Evolutionary conservation across 495 filamentous ascomycete species (phyloP).

Genomic region (Talaromyces proteolyticus): DNA sequence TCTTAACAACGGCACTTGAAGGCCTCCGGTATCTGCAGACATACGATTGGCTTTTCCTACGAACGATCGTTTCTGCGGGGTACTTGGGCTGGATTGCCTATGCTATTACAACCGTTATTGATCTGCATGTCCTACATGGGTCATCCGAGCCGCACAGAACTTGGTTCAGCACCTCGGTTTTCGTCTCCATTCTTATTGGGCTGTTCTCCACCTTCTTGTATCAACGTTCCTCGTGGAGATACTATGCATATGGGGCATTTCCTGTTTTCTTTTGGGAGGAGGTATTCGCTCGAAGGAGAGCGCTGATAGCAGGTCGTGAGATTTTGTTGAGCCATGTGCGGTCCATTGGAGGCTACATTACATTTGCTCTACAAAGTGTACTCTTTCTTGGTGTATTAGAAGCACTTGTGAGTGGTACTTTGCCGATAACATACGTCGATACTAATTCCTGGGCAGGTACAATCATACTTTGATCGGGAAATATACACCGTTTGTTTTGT

Average conservation of each 20-base stretch:
- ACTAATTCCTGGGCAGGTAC: slow-evolving; percentile 47
- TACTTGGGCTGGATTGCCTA: slow-evolving; percentile 97
- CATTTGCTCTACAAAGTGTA: slow-evolving; percentile 51
- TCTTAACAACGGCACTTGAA: slow-evolving; percentile 72
- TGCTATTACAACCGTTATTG: slow-evolving; percentile 84
- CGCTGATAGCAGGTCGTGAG: slow-evolving; percentile 60
- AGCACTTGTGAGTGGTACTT: slow-evolving; percentile 61
- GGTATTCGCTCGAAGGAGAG: slow-evolving; percentile 72
- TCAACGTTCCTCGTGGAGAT: slow-evolving; percentile 74
- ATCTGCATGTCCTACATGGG: slow-evolving; percentile 81
- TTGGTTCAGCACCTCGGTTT: slow-evolving; percentile 52
- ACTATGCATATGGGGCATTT: slow-evolving; percentile 91
- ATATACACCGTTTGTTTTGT: slow-evolving; percentile 79
- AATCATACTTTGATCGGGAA: slow-evolving; percentile 87
- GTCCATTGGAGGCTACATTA: slow-evolving; percentile 46
- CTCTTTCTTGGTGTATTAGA: slow-evolving; percentile 70
- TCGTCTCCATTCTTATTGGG: slow-evolving; percentile 66
- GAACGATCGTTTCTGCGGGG: slow-evolving; percentile 86
- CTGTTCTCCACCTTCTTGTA: slow-evolving; percentile 75
- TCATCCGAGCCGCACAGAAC: slow-evolving; percentile 61
- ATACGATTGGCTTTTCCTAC: slow-evolving; percentile 95
- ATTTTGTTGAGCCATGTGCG: slow-evolving; percentile 63
- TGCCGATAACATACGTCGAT: background rate
- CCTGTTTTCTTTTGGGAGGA: slow-evolving; percentile 97
- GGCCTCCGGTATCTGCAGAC: slow-evolving; percentile 94